phyloP scores from a whole-genome alignment of 2,329 filamentous ascomycete species.

The Aspergillus eucalypticola region DNA sequence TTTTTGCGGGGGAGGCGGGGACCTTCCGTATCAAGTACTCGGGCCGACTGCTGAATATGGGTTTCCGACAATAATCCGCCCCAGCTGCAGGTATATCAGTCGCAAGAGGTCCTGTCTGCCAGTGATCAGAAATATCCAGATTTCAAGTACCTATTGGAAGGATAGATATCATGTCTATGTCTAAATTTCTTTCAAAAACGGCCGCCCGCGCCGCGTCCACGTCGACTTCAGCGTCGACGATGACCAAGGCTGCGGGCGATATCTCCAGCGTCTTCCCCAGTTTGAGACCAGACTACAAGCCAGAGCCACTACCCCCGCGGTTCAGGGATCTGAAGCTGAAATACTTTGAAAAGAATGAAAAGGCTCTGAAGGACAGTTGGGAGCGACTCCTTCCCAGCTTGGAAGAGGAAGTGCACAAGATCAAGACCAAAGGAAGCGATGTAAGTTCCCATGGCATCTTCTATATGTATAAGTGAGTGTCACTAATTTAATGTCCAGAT shows the following conservation, averaged over 20 bases:
- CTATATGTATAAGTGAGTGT: background rate
- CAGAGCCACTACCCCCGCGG: conserved; percentile 44
- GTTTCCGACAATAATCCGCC: conserved; percentile 9
- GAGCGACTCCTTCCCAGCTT: conserved; percentile 43
- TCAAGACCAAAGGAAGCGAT: conserved; percentile 43
- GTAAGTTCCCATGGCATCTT: conserved; percentile 27
- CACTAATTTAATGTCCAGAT: conserved; percentile 29
- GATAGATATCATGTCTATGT: conserved; percentile 29
- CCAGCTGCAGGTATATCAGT: background rate
- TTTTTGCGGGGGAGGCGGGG: conserved; percentile 12
- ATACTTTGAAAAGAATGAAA: conserved; percentile 43
- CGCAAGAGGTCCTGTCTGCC: background rate
- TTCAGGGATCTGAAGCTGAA: conserved; percentile 44
- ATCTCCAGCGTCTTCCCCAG: conserved; percentile 53
- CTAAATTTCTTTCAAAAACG: conserved; percentile 31
- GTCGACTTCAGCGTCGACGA: conserved; percentile 31
- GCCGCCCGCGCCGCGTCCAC: conserved; percentile 34
- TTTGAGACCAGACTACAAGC: conserved; percentile 44
- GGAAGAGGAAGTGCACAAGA: conserved; percentile 43
- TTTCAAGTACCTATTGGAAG: background rate
- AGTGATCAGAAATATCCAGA: background rate
- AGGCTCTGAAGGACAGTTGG: conserved; percentile 44
- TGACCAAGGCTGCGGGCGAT: conserved; percentile 48
- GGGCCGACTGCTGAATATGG: conserved; percentile 16
- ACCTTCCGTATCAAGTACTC: conserved; percentile 7